Percentiles rank a stretch among this genome's conserved stretches.
phyloP scores from a whole-genome alignment of 805 yeast genomes.

The Zygotorulaspora sp. region DNA sequence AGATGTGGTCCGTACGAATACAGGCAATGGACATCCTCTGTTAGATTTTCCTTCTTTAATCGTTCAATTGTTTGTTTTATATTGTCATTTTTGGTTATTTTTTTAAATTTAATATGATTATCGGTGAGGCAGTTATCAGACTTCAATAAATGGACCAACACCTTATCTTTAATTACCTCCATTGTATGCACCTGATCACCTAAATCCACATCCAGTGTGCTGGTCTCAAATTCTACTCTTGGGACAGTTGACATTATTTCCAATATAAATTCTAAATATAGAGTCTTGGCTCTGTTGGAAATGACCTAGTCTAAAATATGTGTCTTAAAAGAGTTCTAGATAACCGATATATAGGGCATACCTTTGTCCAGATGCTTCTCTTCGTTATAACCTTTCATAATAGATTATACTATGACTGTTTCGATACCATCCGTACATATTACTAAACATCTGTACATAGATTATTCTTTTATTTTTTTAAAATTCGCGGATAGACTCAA shows the following conservation, averaged over 20 bases:
- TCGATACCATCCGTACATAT: too few species aligned
- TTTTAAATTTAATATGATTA: slow-evolving; percentile 8
- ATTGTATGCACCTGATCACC: slow-evolving; percentile 12
- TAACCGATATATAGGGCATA: too few species aligned
- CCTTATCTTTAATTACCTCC: slow-evolving; percentile 17
- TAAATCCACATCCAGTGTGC: slow-evolving; percentile 16
- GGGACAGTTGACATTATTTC: slow-evolving; percentile 1
- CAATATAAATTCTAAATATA: too few species aligned
- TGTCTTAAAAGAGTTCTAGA: too few species aligned
- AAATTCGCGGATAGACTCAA: too few species aligned
- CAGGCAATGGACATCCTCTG: slow-evolving; percentile 12
- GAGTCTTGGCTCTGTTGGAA: too few species aligned
- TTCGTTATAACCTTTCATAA: too few species aligned
- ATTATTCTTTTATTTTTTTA: too few species aligned
- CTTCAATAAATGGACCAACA: slow-evolving; percentile 17
- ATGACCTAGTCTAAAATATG: too few species aligned
- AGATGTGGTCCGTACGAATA: slow-evolving; percentile 30
- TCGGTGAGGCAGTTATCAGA: slow-evolving; percentile 1
- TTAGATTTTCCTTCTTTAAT: slow-evolving; percentile 4
- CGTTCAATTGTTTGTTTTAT: slow-evolving; percentile 21
- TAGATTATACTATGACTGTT: too few species aligned
- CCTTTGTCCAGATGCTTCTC: too few species aligned
- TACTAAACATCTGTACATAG: too few species aligned
- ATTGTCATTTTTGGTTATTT: slow-evolving; percentile 23
- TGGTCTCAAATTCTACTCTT: slow-evolving; percentile 10